Conservation (phyloP, 495 filamentous ascomycete species). For the Xylaria curta region DNA sequence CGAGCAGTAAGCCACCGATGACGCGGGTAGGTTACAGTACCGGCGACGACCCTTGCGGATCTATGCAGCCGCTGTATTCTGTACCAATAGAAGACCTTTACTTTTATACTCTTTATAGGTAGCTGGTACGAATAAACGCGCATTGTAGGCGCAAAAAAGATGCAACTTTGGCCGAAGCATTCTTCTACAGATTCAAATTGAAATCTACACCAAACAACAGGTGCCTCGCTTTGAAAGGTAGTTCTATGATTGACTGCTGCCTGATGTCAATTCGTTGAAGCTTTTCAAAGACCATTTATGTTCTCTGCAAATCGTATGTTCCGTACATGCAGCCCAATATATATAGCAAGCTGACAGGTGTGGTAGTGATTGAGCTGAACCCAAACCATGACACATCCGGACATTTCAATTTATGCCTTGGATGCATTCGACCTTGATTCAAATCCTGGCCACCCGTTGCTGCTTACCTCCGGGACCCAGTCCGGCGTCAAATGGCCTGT, state of each 20-base stretch:
- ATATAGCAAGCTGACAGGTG: constrained; percentile 15
- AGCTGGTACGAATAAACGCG: neutral
- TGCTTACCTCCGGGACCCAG: neutral
- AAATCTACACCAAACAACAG: neutral
- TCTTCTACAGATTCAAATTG: neutral
- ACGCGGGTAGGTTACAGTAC: constrained; percentile 2
- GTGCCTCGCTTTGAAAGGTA: neutral
- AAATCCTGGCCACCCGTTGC: neutral
- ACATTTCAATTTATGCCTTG: constrained; percentile 9
- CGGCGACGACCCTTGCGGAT: neutral
- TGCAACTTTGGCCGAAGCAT: neutral
- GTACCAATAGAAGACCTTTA: neutral
- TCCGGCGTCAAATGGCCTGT: neutral
- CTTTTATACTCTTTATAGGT: neutral
- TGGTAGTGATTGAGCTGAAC: constrained; percentile 12
- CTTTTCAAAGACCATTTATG: neutral
- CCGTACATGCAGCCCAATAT: neutral
- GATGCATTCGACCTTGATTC: constrained; percentile 5
- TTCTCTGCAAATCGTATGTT: neutral
- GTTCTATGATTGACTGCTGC: neutral
- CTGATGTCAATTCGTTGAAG: neutral
- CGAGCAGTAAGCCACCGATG: constrained; percentile 20
- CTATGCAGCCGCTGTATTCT: constrained; percentile 9
- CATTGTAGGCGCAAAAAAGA: neutral
- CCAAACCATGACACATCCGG: constrained; percentile 8